Evolutionary conservation across 306 rosid species (phyloP), one percentile per base, ranked within the genome.

Genomic region (Cucumis melo): DNA sequence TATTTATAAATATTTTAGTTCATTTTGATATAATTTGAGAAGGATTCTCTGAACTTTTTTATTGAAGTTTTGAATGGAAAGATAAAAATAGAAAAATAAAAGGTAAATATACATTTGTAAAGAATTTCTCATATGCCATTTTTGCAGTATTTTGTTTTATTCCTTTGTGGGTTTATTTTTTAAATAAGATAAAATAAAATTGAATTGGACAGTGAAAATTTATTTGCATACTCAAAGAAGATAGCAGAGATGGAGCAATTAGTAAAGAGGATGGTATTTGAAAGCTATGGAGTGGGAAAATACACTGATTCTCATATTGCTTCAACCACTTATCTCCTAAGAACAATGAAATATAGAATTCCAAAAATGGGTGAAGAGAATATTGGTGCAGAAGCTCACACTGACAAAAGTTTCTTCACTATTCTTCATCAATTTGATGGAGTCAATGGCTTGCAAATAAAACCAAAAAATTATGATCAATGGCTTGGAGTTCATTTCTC

Each of bases 201-300:
- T 73, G 6, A 74, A 0, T 11, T 60, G 56, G 34, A 6, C 55
- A 81, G 84, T 63, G 78, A 81, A 63, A 73, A 53, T 0, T 21
- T 73, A 23, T 10, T 71, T 20, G 2, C 75, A 8, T 81, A 60
- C 76, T 8, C 81, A 67, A 54, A 19, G 53, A 32, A 17, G 21
- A 67, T 77, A n/a, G 51, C 81, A 29, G 75, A 77, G 42, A 61
- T 81, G 70, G 78, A 78, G 23, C 53, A 81, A 55, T 51, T 72
- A 55, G 79, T 81, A 54, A 78, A 54, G 68, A 78, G 54, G 60
- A 81, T 81, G 81, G 56, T 77, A 34, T 77, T 81, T 63, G 78
- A 81, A 44, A 77, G 84, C 67, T 81, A 77, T 38, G 84, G 84
- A 10, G 75, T 77, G 20, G 78, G 54, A 58, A 81, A 77, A n/a